Evolutionary conservation across 371 early-diverging fungal species (phyloP).

Genomic region (Rhizopus arrhizus): DNA sequence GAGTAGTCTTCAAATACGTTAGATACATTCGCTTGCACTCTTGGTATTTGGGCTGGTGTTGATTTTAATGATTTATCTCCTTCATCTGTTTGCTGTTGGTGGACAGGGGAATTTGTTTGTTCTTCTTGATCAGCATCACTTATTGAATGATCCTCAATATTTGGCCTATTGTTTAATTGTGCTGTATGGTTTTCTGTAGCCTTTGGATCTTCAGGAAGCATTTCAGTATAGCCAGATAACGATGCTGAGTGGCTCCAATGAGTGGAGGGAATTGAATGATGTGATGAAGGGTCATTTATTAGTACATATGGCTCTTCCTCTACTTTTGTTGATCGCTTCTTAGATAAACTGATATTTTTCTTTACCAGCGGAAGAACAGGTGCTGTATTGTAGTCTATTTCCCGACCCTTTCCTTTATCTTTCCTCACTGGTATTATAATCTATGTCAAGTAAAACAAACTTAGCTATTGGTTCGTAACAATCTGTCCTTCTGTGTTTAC

Average conservation of each 20-base stretch:
- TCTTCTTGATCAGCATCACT: too few species aligned
- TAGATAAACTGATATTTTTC: constrained; percentile 16
- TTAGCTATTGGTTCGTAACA: too few species aligned
- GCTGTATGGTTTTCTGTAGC: too few species aligned
- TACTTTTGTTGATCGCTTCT: neutral
- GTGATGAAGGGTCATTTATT: neutral
- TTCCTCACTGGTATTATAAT: neutral
- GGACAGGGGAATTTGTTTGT: too few species aligned
- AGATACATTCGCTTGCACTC: neutral
- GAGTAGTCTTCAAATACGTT: constrained; percentile 13
- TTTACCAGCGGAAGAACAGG: neutral
- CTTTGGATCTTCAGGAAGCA: too few species aligned
- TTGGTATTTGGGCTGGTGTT: constrained; percentile 1
- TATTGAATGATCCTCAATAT: too few species aligned
- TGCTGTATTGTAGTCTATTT: neutral
- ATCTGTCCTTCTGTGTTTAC: too few species aligned
- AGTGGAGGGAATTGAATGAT: neutral
- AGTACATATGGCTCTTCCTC: neutral
- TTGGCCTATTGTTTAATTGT: too few species aligned
- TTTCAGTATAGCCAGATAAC: too few species aligned
- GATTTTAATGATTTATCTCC: constrained; percentile 11
- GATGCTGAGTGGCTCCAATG: too few species aligned
- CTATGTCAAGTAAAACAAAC: neutral
- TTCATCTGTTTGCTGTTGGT: too few species aligned
- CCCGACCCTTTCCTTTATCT: constrained; percentile 26